Evolutionary conservation across 108 stramenopile genomes (phyloP), one percentile per base, ranked within the genome.

Genomic region (Nitzschia sp.): DNA sequence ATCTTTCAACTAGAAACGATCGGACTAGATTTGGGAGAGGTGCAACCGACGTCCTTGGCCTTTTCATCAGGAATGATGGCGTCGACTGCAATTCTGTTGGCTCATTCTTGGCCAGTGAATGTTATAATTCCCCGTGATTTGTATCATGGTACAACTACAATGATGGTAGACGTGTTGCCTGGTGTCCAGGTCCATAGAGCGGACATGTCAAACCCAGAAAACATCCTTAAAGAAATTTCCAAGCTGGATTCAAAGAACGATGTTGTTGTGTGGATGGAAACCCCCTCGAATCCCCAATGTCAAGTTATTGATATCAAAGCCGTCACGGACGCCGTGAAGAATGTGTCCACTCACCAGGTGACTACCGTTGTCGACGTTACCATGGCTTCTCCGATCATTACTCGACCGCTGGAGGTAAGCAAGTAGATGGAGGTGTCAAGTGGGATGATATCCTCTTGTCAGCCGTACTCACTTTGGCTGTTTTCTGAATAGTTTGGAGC

Each of bases 21-120:
- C 56, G 68, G 59, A 26, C 27, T 64, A 38, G 0, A 46, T 35
- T 15, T 27, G 18, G 53, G 13, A 0, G 29, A 19, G 8, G 30
- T 31, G 13, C 9, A n/a, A 0, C 49, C 36, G 2, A 30, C 46
- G 9, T 63, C 87, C 9, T 89, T 53, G 70, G 91, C 95, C 0
- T 96, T 94, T 79, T 81, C 93, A 0, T 95, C 94, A 17, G 96
- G 96, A 13, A 93, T 97, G 93, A 90, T 89, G 45, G 96, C 93
- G 0, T 83, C 81, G 2, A 72, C 90, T 3, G 66, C 91, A 21
- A 69, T 97, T 19, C 23, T 97, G 0, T 66, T 92, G 30, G 88
- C 94, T 1, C 87, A 89, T 59, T 59, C 59, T 26, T 60, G 81
- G 9, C 86, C 87, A 6, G 47, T 85, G 32, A 80, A 71, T n/a